These are phyloP conservation scores for Passalora sequoiae DNA, from an alignment of 2,329 filamentous ascomycete genomes.

Conservation along the genomic window DNA sequence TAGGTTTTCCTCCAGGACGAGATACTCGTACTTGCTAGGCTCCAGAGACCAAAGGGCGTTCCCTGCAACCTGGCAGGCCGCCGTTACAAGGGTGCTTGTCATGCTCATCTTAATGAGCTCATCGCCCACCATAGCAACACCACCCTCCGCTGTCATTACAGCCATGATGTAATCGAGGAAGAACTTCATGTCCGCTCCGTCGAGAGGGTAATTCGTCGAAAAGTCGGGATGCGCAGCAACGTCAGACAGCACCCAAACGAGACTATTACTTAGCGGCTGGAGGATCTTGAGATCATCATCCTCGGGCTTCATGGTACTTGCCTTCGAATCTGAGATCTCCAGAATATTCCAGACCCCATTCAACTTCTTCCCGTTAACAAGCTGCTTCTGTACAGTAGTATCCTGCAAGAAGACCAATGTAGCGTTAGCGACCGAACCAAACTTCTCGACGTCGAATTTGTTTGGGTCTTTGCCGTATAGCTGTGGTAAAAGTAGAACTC, in stretches of 20 bases:
- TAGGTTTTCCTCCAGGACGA: constrained; percentile 12
- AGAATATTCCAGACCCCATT: constrained; percentile 22
- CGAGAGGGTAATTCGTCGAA: constrained; percentile 8
- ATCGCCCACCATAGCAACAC: not conserved
- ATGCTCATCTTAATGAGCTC: constrained; percentile 4
- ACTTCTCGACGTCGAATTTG: constrained; percentile 19
- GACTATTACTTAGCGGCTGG: constrained; percentile 22
- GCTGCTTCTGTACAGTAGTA: constrained; percentile 20
- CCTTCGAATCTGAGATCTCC: constrained; percentile 7
- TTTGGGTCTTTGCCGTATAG: constrained; percentile 8
- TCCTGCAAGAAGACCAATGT: constrained; percentile 26
- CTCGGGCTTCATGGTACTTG: constrained; percentile 3
- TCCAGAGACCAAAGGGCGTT: constrained; percentile 25
- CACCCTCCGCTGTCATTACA: constrained; percentile 3
- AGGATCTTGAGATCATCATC: constrained; percentile 22
- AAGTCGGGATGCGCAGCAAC: constrained; percentile 25
- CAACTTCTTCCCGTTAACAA: constrained; percentile 14
- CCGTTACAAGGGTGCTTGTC: constrained; percentile 13
- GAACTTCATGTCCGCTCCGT: constrained; percentile 4
- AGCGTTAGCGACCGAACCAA: constrained; percentile 23
- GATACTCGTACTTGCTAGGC: constrained; percentile 6
- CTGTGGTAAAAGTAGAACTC: constrained; percentile 14
- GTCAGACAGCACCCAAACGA: constrained; percentile 31
- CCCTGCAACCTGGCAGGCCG: constrained; percentile 29
- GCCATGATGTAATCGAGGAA: constrained; percentile 8